phyloP scores from a whole-genome alignment of 306 rosid species.

The Amphicarpaea edgeworthii region DNA sequence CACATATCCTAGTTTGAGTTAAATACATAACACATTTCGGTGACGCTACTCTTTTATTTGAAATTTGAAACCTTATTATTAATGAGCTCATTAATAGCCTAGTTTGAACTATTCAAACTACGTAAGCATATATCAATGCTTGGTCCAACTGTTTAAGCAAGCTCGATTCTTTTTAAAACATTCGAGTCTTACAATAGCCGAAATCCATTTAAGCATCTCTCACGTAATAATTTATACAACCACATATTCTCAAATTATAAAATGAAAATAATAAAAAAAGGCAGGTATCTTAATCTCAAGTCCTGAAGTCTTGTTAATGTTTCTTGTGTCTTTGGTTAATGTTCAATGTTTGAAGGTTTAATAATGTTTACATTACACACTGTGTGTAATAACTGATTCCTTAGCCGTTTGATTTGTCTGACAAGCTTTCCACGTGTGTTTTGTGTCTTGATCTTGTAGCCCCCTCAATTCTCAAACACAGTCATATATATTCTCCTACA shows the following conservation, averaged over 20 bases:
- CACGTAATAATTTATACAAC: background rate
- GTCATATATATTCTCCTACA: conserved; percentile 58
- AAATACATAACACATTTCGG: background rate
- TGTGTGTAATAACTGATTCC: conserved; percentile 42
- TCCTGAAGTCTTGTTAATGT: conserved; percentile 30
- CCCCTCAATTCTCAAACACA: conserved; percentile 14
- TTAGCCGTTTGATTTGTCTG: conserved; percentile 62
- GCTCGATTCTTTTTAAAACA: background rate
- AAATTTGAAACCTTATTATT: background rate
- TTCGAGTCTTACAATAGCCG: background rate
- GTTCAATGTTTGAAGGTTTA: no score
- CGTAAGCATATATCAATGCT: background rate
- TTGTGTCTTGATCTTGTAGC: conserved; percentile 47
- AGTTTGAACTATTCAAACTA: background rate
- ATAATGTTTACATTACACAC: conserved; percentile 20
- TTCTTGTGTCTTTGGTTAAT: conserved; percentile 34
- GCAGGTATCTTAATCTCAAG: background rate
- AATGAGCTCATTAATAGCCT: background rate
- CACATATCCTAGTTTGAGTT: background rate
- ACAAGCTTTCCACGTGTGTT: conserved; percentile 72
- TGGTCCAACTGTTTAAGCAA: background rate
- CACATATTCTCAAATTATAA: background rate
- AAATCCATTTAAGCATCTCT: background rate
- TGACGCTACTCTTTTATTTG: background rate
- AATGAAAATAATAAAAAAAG: background rate